A percentile compares a stretch with the other conserved stretches of the same genome.
phyloP scores from a whole-genome alignment of 75 land plant species.

The Sequoiadendron giganteum region DNA sequence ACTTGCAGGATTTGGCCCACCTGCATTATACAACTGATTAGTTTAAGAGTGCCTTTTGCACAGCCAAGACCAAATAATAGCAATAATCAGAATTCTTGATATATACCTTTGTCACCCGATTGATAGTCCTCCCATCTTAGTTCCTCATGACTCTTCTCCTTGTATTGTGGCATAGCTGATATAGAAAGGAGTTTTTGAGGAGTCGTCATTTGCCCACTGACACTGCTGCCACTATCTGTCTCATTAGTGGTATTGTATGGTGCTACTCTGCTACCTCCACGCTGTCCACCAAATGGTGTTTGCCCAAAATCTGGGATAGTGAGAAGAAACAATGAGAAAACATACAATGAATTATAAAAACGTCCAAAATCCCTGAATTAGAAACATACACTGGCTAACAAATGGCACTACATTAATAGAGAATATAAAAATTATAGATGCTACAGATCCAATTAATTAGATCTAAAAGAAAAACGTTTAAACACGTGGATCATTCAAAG shows the following conservation, averaged over 20 bases:
- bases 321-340: not conserved
- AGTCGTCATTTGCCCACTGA: slow-evolving; percentile 35
- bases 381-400: not conserved
- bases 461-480: too few relatives aligned
- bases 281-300: too few relatives aligned
- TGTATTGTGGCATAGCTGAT: slow-evolving; percentile 94
- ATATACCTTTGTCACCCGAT: slow-evolving; percentile 87
- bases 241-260: slow-evolving; percentile 73
- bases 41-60: too few relatives aligned
- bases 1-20: too few relatives aligned
- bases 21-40: too few relatives aligned
- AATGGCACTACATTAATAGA: not conserved
- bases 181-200: slow-evolving; percentile 84
- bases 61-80: not conserved
- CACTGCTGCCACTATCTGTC: slow-evolving; percentile 46
- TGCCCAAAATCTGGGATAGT: too few relatives aligned
- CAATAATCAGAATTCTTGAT: not conserved
- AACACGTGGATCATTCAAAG: too few relatives aligned
- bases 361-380: too few relatives aligned
- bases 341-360: too few relatives aligned
- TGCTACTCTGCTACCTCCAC: slow-evolving; percentile 74
- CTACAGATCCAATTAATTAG: not conserved
- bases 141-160: slow-evolving; percentile 90
- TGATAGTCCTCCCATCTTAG: slow-evolving; percentile 97
- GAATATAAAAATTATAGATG: not conserved